Percentiles rank a stretch among this genome's conserved stretches.
Conservation (phyloP, 2,329 filamentous ascomycete genomes). For the Endothia cerciana region DNA sequence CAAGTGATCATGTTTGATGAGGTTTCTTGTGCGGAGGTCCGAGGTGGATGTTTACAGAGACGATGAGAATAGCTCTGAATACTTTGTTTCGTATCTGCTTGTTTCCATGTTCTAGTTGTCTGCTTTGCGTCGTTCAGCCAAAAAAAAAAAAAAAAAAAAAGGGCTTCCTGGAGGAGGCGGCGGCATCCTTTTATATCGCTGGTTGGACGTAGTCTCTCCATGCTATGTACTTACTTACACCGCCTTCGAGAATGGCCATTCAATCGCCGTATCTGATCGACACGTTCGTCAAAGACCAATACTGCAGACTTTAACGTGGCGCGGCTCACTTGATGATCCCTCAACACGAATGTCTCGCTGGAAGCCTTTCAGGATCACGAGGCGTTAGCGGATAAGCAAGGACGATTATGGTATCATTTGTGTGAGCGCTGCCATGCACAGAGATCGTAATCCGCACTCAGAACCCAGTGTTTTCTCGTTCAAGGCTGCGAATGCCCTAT, state of each 20-base stretch:
- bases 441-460: not conserved
- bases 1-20: not conserved
- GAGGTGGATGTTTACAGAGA: not conserved
- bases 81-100: not conserved
- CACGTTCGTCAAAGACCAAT: not conserved
- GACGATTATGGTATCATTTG: constrained; percentile 15
- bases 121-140: constrained; percentile 10
- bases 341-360: not conserved
- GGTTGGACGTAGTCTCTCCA: not conserved
- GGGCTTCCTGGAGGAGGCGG: not conserved
- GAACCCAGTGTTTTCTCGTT: not conserved
- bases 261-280: not conserved
- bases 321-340: not conserved
- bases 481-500: not conserved
- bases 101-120: not conserved
- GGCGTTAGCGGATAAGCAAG: not conserved
- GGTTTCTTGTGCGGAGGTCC: not conserved
- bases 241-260: not conserved
- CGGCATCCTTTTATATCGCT: not conserved
- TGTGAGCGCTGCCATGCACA: not conserved
- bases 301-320: not conserved
- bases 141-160: too few species aligned
- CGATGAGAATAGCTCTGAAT: not conserved
- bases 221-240: not conserved
- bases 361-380: not conserved